phyloP scores from a whole-genome alignment of 2,329 filamentous ascomycete genomes.

The Microsporum canis region DNA sequence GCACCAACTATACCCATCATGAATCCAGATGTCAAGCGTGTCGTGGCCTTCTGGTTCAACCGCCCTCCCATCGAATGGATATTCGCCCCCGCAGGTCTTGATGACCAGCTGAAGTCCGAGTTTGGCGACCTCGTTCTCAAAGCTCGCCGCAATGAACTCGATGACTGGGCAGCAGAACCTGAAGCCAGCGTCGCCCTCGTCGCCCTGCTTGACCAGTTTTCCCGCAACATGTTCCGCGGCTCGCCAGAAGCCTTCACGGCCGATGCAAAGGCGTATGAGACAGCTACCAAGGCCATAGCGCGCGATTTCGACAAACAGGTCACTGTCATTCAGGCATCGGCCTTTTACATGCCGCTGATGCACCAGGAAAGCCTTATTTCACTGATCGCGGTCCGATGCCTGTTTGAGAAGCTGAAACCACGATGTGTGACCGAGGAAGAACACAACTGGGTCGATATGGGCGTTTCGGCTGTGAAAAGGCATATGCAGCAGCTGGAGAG shows the following conservation, averaged over 20 bases:
- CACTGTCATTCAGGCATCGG: background rate
- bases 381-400: background rate
- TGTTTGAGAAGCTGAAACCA: background rate
- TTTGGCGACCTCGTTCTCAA: background rate
- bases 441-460: background rate
- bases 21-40: background rate
- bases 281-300: background rate
- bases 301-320: background rate
- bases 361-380: background rate
- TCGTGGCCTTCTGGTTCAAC: background rate
- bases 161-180: background rate
- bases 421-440: background rate
- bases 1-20: background rate
- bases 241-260: background rate
- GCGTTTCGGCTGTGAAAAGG: background rate
- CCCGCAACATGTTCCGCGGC: background rate
- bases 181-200: background rate
- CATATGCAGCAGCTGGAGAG: background rate
- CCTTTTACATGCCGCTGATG: background rate
- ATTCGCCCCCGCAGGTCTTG: background rate
- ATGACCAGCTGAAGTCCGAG: background rate
- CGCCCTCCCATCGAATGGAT: background rate
- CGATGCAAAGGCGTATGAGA: background rate
- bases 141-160: background rate
- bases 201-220: background rate